Conservation (phyloP, 441 rosid species). For the Croton laevigatus region DNA sequence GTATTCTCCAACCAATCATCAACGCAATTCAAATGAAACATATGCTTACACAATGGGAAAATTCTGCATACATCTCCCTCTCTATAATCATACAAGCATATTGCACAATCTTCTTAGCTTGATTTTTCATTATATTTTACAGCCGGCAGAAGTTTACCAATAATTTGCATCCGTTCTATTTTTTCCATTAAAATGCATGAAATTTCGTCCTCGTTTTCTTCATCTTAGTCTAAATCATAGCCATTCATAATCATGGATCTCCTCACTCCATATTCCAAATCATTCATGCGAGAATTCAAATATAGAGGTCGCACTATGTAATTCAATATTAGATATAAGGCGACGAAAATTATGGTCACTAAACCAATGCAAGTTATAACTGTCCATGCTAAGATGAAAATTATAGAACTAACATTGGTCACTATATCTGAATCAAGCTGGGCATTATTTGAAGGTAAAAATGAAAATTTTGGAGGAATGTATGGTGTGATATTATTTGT, state of each 20-base stretch:
- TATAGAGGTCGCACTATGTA: background rate
- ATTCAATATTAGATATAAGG: background rate
- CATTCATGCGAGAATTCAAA: no score
- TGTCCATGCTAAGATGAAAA: no score
- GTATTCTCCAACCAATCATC: background rate
- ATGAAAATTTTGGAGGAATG: no score
- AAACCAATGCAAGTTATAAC: background rate
- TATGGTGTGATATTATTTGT: no score
- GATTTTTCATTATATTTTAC: background rate
- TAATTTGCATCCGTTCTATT: background rate
- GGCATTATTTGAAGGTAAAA: no score
- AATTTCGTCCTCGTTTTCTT: background rate
- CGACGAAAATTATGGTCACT: background rate
- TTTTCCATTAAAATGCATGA: background rate
- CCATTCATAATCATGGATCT: background rate
- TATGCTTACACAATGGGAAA: background rate
- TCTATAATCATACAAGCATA: background rate
- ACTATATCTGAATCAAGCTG: no score
- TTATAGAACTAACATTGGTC: no score
- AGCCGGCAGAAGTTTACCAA: background rate
- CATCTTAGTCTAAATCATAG: background rate
- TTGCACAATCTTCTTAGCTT: background rate
- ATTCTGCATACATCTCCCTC: background rate
- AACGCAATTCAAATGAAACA: conserved; percentile 6
- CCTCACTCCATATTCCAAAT: background rate